These are phyloP conservation scores for Saturnispora ahearnii DNA, from an alignment of 805 yeast species.

Conservation along the genomic window DNA sequence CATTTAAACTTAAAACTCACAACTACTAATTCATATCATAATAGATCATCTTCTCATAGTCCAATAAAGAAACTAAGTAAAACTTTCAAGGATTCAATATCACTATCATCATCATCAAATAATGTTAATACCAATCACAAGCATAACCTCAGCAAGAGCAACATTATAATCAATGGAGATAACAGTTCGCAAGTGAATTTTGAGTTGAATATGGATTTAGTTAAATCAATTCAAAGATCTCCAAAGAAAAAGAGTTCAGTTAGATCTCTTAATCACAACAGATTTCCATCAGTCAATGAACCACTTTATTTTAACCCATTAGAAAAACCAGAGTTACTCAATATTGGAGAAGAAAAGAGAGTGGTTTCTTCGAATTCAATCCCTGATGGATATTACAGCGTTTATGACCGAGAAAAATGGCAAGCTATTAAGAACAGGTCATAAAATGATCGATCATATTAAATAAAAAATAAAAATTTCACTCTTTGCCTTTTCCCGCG, in stretches of 20 bases:
- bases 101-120: neutral
- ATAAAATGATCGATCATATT: neutral
- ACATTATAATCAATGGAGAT: neutral
- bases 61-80: slow-evolving; percentile 6
- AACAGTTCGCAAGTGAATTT: slow-evolving; percentile 3
- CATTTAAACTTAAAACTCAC: neutral
- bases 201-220: slow-evolving; percentile 23
- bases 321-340: neutral
- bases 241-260: slow-evolving; percentile 15
- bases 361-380: slow-evolving; percentile 28
- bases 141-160: neutral
- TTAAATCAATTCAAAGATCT: slow-evolving; percentile 22
- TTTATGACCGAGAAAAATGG: slow-evolving; percentile 62
- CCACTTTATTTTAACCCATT: neutral
- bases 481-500: too few species aligned
- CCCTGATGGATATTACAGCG: slow-evolving; percentile 54
- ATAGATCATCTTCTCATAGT: slow-evolving; percentile 1
- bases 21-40: neutral
- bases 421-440: slow-evolving; percentile 34
- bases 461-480: too few species aligned
- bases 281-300: slow-evolving; percentile 2
- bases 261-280: slow-evolving; percentile 5
- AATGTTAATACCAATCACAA: neutral
- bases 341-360: slow-evolving; percentile 14
- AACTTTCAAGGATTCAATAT: neutral